Evolutionary conservation across 129 eudicot species (phyloP), one percentile per base, ranked within the genome.

Genomic region (Lactuca sativa): DNA sequence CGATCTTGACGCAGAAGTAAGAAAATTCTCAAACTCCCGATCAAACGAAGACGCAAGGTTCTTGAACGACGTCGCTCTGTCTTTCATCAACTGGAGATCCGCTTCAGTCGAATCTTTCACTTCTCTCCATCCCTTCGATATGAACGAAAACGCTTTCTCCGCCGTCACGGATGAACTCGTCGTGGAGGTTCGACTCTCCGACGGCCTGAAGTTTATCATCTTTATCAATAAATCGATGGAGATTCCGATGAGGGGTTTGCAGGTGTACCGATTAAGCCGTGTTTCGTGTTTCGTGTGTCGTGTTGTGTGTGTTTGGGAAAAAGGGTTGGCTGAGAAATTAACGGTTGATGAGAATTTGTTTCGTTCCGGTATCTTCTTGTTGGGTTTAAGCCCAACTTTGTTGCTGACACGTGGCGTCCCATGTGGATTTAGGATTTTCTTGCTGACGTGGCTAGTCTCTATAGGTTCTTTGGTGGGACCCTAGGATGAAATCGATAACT

Each of bases 121-220:
- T 77, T 84, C 98, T 67, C 90, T 79, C 95, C 98, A 92, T n/a
- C 96, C 96, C 47, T 86, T 89, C 1, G 97, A 81, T 43, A 89
- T 79, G 66, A 93, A 85, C 12, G 98, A 89, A 37, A 90, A 74
- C 33, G 98, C 98, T 31, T 86, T 91, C 83, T 89, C 96, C 59
- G 96, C 89, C 52, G 96, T 77, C 4, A 83, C 97, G 30, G 41
- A 49, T 37, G 96, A 70, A 62, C 74, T 66, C 66, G 77, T 4
- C 59, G 81, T 6, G 7, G 93, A 31, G 17, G 85, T 14, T 2
- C 82, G 73, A 7, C 78, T 13, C 53, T 86, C 84, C 80, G 86
- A 75, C 9, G 85, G 79, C 79, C 79, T 70, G 65, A 84, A 66
- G 43, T 84, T 90, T 30, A 80, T 77, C 86, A 84, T 86, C 21